Conservation (phyloP, 2,329 filamentous ascomycete genomes). For the Cercospora sesami region DNA sequence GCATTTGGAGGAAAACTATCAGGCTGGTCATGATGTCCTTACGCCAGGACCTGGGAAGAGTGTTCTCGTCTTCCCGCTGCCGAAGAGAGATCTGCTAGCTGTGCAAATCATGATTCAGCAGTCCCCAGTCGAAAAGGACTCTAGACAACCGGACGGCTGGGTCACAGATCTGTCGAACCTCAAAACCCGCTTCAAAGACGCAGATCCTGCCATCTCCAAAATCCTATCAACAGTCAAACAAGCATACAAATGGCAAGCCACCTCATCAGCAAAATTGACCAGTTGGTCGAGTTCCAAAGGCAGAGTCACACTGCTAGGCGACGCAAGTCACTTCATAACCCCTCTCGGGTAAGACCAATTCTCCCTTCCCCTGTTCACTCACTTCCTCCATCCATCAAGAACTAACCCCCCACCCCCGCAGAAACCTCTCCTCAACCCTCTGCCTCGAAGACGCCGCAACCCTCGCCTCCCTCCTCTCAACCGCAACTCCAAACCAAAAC, state of each 20-base stretch:
- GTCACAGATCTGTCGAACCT: background rate
- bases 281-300: conserved; percentile 12
- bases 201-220: conserved; percentile 8
- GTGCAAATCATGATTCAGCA: conserved; percentile 18
- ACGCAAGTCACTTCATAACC: conserved; percentile 13
- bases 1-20: background rate
- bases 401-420: background rate
- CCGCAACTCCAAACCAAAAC: background rate
- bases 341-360: background rate
- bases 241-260: conserved; percentile 18
- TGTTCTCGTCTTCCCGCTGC: conserved; percentile 7
- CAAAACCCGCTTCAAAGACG: conserved; percentile 8
- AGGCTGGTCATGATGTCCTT: conserved; percentile 1
- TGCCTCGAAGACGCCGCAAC: conserved; percentile 19
- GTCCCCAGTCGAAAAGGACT: background rate
- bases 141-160: background rate
- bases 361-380: background rate
- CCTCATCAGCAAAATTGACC: background rate
- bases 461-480: conserved; percentile 11
- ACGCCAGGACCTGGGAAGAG: conserved; percentile 5
- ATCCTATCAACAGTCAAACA: conserved; percentile 1
- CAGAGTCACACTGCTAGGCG: conserved; percentile 15
- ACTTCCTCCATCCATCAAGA: background rate
- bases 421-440: conserved; percentile 7
- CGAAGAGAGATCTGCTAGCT: conserved; percentile 6